Base-by-base conservation (phyloP, 805 yeast species). In the Spathaspora gorwiae region DNA sequence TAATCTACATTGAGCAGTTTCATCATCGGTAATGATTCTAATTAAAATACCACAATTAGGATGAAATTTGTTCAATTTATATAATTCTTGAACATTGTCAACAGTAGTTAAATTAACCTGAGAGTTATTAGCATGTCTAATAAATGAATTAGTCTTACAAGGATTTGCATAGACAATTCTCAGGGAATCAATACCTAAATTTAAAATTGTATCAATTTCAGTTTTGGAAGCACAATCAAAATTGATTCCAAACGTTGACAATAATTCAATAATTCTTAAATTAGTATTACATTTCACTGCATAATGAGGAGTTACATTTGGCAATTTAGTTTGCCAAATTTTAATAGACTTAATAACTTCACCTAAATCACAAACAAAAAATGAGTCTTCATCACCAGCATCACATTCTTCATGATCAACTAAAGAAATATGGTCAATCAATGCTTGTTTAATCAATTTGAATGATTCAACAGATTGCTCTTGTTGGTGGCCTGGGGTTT, bases 211-310 rank as follows among this genome's bases (percentile, higher is more conserved):
- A 44, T 83, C 83, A 56, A 92, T 88, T 68, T 92, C 99, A 51
- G 76, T 76, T 58, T 84, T 81, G 19, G 96, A 87, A 5, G 98
- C 98, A 69, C 99, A 92, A 63, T 92, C 99, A 59, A 92, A 92
- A 47, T 84, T 84, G 43, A 81, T 76, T 26, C 94, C 95, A 51
- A 83, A 64, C 3, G 66, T 49, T 2, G 79, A 81, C 53, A 92
- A 73, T 27, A 75, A 62, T 40, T 67, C 59, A 51, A 92, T 62
- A 10, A 92, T 80, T 45, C 68, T 68, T 6, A 68, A 54, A 60
- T 89, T 83, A 34, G 90, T 85, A 71, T 92, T 92, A 70, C 98
- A 92, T 67, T 92, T 92, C 54, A 92, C 94, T 14, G 99, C 99
- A 65, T 90, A 92, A 59, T 77, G 84, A n/a, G 97, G 96, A 46